phyloP scores from a whole-genome alignment of 495 filamentous ascomycete genomes.

The Tuber borchii region DNA sequence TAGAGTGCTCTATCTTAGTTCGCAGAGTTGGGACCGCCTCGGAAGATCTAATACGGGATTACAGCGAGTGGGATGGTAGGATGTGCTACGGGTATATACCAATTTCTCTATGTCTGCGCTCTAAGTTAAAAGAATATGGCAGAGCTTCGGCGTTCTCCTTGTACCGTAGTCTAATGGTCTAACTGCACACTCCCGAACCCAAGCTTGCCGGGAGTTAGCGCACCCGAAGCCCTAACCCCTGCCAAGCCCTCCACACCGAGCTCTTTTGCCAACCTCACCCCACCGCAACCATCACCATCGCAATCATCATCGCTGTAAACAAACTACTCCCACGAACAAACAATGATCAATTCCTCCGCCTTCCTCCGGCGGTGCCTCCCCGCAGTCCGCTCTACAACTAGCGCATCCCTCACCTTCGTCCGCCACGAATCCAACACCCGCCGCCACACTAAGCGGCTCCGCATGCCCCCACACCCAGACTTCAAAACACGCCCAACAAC shows the following conservation, averaged over 20 bases:
- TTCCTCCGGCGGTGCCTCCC: slow-evolving; percentile 19
- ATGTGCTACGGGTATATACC: neutral
- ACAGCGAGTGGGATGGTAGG: neutral
- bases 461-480: slow-evolving; percentile 28
- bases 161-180: no score
- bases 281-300: slow-evolving; percentile 7
- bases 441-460: slow-evolving; percentile 37
- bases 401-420: slow-evolving; percentile 9
- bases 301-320: neutral
- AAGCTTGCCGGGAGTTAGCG: neutral
- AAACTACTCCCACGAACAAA: neutral
- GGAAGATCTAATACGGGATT: neutral
- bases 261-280: neutral
- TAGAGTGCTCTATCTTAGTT: neutral
- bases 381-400: neutral
- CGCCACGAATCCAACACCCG: slow-evolving; percentile 35
- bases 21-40: neutral
- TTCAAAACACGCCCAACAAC: slow-evolving; percentile 56
- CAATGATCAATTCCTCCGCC: slow-evolving; percentile 29
- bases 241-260: slow-evolving; percentile 17
- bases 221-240: slow-evolving; percentile 27
- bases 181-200: neutral
- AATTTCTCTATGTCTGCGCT: neutral
- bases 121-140: neutral
- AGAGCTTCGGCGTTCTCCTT: neutral